These are phyloP conservation scores for Podila epicladia DNA, from an alignment of 192 early-diverging fungal genomes.

Conservation along the genomic window DNA sequence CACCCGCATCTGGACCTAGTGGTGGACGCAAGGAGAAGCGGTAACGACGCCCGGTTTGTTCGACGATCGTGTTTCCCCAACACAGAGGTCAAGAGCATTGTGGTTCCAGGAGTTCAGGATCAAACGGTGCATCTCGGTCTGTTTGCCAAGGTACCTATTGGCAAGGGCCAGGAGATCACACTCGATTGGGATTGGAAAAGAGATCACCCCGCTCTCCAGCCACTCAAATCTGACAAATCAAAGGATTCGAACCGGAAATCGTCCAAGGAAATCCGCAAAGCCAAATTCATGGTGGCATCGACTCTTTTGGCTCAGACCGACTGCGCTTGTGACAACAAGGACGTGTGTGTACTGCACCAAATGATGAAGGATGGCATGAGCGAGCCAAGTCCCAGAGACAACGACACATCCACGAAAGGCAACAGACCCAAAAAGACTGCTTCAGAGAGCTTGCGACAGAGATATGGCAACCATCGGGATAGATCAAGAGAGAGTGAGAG, in stretches of 20 bases:
- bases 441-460: slow-evolving; percentile 28
- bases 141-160: slow-evolving; percentile 66
- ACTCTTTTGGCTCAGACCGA: slow-evolving; percentile 53
- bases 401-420: slow-evolving; percentile 11
- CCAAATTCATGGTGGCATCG: slow-evolving; percentile 38
- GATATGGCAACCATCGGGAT: slow-evolving; percentile 27
- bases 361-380: slow-evolving; percentile 45
- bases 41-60: slow-evolving; percentile 74
- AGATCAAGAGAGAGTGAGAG: slow-evolving; percentile 14
- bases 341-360: slow-evolving; percentile 54
- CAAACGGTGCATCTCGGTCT: slow-evolving; percentile 71
- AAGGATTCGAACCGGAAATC: slow-evolving; percentile 23
- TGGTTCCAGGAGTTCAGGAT: slow-evolving; percentile 58
- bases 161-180: slow-evolving; percentile 74
- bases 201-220: slow-evolving; percentile 53
- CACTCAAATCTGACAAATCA: slow-evolving; percentile 41
- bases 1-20: slow-evolving; percentile 72
- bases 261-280: slow-evolving; percentile 38
- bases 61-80: slow-evolving; percentile 76
- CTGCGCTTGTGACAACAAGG: slow-evolving; percentile 57
- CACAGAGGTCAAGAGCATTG: slow-evolving; percentile 68
- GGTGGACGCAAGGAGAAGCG: slow-evolving; percentile 74
- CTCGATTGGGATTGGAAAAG: slow-evolving; percentile 77
- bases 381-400: slow-evolving; percentile 21
- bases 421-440: slow-evolving; percentile 18